phyloP scores from a whole-genome alignment of 352 stramenopile species.

The Pythium diclinum region DNA sequence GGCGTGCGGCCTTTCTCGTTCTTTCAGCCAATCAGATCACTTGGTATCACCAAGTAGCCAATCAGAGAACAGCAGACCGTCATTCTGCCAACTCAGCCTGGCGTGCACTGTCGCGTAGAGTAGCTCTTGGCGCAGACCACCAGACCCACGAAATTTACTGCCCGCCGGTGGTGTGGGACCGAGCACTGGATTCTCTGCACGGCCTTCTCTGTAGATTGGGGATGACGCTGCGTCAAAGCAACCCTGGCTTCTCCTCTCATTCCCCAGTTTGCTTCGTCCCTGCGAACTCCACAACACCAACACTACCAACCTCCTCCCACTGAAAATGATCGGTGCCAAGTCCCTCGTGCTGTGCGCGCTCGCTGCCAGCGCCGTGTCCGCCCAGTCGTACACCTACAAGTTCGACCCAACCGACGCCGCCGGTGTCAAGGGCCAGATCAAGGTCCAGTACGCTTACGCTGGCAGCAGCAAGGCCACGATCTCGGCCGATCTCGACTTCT shows the following conservation, averaged over 20 bases:
- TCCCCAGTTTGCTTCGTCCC: slow-evolving; percentile 9
- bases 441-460: slow-evolving; percentile 17
- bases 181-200: neutral
- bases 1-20: too few species aligned
- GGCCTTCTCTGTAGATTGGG: too few species aligned
- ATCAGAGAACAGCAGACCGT: too few species aligned
- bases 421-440: slow-evolving; percentile 23
- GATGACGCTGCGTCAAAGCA: too few species aligned
- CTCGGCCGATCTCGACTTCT: slow-evolving; percentile 21
- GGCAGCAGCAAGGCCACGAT: slow-evolving; percentile 19
- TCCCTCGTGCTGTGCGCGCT: slow-evolving; percentile 17
- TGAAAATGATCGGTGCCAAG: slow-evolving; percentile 20
- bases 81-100: too few species aligned
- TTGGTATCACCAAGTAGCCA: too few species aligned
- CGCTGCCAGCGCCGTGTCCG: slow-evolving; percentile 6
- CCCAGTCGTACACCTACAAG: slow-evolving; percentile 23
- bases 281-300: slow-evolving; percentile 4
- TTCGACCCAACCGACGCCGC: slow-evolving; percentile 17
- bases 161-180: neutral
- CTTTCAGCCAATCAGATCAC: too few species aligned
- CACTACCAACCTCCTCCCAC: neutral
- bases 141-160: too few species aligned
- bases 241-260: slow-evolving; percentile 5
- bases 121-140: too few species aligned
- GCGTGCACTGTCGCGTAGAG: too few species aligned